Conservation (phyloP, 192 early-diverging fungal genomes). For the Rhizophagus prolifer region DNA sequence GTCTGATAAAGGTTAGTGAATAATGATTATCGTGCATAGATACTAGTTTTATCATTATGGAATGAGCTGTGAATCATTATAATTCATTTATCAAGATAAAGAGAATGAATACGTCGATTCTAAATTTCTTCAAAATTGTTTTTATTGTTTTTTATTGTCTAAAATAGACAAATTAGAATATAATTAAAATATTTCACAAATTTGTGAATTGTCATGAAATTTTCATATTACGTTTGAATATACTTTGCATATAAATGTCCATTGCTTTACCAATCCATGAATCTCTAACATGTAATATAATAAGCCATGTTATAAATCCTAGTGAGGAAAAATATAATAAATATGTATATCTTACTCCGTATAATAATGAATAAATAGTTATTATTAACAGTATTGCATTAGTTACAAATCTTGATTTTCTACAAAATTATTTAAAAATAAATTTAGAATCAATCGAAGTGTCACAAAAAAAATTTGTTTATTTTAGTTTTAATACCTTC, state of each 20-base stretch:
- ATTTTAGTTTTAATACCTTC: constrained; percentile 16
- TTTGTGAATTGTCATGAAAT: background rate
- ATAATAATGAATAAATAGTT: constrained; percentile 20
- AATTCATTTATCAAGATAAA: background rate
- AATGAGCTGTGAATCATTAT: too few species aligned
- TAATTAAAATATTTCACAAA: too few species aligned
- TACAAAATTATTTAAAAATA: background rate
- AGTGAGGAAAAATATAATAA: constrained; percentile 24
- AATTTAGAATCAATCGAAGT: too few species aligned
- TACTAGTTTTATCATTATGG: too few species aligned
- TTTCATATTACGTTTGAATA: constrained; percentile 15
- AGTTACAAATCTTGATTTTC: constrained; percentile 9
- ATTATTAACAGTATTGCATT: constrained; percentile 16
- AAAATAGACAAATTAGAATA: background rate
- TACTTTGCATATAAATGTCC: constrained; percentile 18
- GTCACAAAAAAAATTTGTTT: background rate
- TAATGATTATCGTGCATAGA: too few species aligned
- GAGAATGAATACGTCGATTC: background rate
- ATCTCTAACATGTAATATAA: constrained; percentile 17
- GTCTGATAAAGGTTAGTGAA: background rate
- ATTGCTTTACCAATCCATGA: constrained; percentile 23
- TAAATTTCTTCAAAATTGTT: background rate
- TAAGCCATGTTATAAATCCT: constrained; percentile 25
- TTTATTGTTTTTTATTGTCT: background rate
- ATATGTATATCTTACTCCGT: constrained; percentile 31